phyloP scores from a whole-genome alignment of 768 basidiomycete species.

The Mycena haematopus region DNA sequence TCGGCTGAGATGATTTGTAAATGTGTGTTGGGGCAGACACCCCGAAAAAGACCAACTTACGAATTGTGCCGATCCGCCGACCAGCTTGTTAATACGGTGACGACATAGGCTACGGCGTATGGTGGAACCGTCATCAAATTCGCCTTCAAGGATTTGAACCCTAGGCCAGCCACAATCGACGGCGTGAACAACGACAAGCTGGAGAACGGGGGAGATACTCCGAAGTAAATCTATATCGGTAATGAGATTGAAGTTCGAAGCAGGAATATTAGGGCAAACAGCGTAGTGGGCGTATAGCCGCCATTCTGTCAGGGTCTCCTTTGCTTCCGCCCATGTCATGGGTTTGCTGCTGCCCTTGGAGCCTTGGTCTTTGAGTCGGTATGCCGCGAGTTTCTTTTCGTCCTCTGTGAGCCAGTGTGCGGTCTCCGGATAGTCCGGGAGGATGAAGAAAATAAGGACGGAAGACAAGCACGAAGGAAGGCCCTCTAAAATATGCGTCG shows the following conservation, averaged over 20 bases:
- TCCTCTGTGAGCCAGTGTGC: slow-evolving; percentile 48
- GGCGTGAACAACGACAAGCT: slow-evolving; percentile 56
- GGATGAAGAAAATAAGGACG: slow-evolving; percentile 38
- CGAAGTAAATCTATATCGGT: slow-evolving; percentile 40
- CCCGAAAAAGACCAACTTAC: slow-evolving; percentile 3
- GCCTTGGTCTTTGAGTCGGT: slow-evolving; percentile 35
- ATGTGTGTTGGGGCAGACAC: not conserved
- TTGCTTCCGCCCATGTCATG: slow-evolving; percentile 47
- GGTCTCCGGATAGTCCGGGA: slow-evolving; percentile 60
- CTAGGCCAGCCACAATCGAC: slow-evolving; percentile 57
- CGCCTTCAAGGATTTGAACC: slow-evolving; percentile 47
- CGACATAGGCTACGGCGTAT: slow-evolving; percentile 42
- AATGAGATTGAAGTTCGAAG: not conserved
- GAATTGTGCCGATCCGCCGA: slow-evolving; percentile 33
- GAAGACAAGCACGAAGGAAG: slow-evolving; percentile 48
- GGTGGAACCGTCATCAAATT: slow-evolving; percentile 56
- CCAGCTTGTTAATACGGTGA: slow-evolving; percentile 33
- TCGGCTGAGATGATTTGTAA: slow-evolving; percentile 18
- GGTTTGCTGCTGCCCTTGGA: slow-evolving; percentile 32
- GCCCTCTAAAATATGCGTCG: slow-evolving; percentile 41
- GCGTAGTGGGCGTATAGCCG: slow-evolving; percentile 47
- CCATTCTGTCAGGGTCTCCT: slow-evolving; percentile 43
- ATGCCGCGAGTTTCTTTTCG: slow-evolving; percentile 48
- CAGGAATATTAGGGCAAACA: slow-evolving; percentile 25
- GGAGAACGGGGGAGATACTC: slow-evolving; percentile 51